Evolutionary conservation across 2,329 filamentous ascomycete species (phyloP), one percentile per base, ranked within the genome.

Genomic region (Aspergillus sp.): DNA sequence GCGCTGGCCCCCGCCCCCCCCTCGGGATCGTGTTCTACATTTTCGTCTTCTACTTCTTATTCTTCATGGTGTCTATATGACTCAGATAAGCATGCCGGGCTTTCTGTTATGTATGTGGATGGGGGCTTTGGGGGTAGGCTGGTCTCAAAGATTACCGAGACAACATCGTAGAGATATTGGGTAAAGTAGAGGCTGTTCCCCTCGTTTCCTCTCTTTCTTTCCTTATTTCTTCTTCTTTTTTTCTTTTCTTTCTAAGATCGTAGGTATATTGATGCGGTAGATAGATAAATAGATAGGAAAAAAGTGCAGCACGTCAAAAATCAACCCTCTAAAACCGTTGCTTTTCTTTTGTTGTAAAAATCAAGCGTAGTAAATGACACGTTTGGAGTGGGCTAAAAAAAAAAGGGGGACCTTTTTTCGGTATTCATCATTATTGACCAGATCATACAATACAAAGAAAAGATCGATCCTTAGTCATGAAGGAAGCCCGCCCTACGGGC

Each of bases 361-460:
- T 22, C 62, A 63, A 68, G 66, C 63, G 63, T 71, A 70, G 63
- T 65, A 69, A 64, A 63, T 70, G 70, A 73, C 70, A 73, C 68
- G 62, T 57, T 57, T 63, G 64, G 65, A 65, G 70, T 66, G 26
- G 26, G 26, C 2, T 22, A 22, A 22, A 22, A 24, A 24, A 29
- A 9, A n/a, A n/a, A 42, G 6, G 36, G 36, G 36, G 36, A 6
- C 36, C 36, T 42, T 66, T 65, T 69, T 72, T 70, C 65, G 63
- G 61, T 65, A 71, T 69, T 72, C 67, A 73, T 73, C 71, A 73
- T 74, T 71, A 73, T 72, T 67, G 69, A 72, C 67, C 71, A 71
- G 62, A 67, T 73, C 71, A 71, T 74, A 74, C 71, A 72, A 65
- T 72, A 72, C 66, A 73, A 70, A 71, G 65, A 64, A 70, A 69